These are phyloP conservation scores for Neophaeococcomyces mojaviensis DNA, from an alignment of 2,329 filamentous ascomycete genomes.

Conservation along the genomic window DNA sequence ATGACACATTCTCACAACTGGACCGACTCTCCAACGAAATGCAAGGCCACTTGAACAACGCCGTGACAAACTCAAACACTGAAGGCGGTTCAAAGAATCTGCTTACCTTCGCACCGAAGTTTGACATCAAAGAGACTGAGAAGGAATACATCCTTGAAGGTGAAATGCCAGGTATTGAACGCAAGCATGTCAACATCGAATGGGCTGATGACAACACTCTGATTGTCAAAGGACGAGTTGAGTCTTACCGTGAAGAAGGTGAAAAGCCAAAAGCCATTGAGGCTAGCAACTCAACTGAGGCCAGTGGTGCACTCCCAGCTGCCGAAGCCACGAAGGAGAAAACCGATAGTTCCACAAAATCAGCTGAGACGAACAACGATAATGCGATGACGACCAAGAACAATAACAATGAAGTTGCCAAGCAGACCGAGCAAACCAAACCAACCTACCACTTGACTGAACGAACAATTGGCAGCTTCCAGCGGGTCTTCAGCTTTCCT, in stretches of 20 bases:
- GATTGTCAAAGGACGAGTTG: conserved; percentile 37
- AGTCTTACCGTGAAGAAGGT: conserved; percentile 29
- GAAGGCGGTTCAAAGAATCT: conserved; percentile 5
- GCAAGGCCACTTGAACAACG: conserved; percentile 1
- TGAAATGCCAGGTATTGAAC: conserved; percentile 41
- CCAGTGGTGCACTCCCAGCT: not conserved
- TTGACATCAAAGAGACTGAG: conserved; percentile 40
- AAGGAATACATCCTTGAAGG: conserved; percentile 41
- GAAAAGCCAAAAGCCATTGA: not conserved
- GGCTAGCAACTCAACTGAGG: not conserved
- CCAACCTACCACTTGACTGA: conserved; percentile 54
- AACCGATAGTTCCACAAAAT: conserved; percentile 8
- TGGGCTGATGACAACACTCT: conserved; percentile 42
- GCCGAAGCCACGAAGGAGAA: conserved; percentile 2
- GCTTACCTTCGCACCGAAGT: conserved; percentile 35
- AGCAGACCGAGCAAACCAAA: conserved; percentile 22
- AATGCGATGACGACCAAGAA: conserved; percentile 8
- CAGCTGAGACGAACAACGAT: conserved; percentile 16
- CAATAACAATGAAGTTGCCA: conserved; percentile 25
- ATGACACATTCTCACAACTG: conserved; percentile 23
- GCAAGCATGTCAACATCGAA: conserved; percentile 40
- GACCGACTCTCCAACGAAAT: conserved; percentile 12
- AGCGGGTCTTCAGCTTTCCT: conserved; percentile 53
- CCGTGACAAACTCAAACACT: conserved; percentile 11
- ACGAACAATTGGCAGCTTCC: conserved; percentile 53